Evolutionary conservation across 305 asterid genomes (phyloP).

Genomic region (Fraxinus platypoda): DNA sequence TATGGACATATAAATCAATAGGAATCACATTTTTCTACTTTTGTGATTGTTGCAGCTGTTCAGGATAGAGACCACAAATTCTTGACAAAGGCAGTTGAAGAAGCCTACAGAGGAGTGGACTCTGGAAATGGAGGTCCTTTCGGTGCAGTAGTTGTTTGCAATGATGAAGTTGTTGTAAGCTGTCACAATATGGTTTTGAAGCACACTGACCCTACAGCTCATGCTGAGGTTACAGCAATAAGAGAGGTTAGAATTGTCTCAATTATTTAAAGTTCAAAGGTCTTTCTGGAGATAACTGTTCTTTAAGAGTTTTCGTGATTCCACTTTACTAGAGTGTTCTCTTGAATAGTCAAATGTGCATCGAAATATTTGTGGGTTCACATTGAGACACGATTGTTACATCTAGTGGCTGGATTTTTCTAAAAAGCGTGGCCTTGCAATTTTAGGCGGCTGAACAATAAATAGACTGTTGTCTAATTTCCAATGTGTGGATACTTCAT

Average conservation of each 20-base stretch:
- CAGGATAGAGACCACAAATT: slow-evolving; percentile 87
- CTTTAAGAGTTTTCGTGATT: not conserved
- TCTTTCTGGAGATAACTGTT: not conserved
- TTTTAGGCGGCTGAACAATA: not conserved
- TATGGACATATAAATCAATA: slow-evolving; percentile 7
- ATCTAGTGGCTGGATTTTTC: not conserved
- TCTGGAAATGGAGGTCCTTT: slow-evolving; percentile 96
- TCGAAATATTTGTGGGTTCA: not conserved
- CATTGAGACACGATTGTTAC: not conserved
- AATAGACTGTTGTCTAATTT: not conserved
- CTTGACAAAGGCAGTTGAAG: slow-evolving; percentile 87
- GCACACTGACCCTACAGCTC: slow-evolving; percentile 91
- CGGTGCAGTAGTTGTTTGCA: slow-evolving; percentile 87
- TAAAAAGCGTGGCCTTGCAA: not conserved
- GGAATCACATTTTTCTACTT: not conserved
- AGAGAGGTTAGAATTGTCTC: slow-evolving; percentile 71
- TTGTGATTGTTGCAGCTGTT: slow-evolving; percentile 55
- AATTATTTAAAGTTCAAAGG: not conserved
- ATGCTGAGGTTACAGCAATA: slow-evolving; percentile 98
- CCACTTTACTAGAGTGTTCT: not conserved
- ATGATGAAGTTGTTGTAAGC: slow-evolving; percentile 84
- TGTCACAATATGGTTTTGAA: slow-evolving; percentile 88
- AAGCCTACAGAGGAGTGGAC: slow-evolving; percentile 96
- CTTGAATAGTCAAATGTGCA: not conserved
- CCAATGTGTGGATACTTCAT: not conserved